These are phyloP conservation scores for Anisodus acutangulus DNA, from an alignment of 257 asterid genomes.

Conservation along the genomic window DNA sequence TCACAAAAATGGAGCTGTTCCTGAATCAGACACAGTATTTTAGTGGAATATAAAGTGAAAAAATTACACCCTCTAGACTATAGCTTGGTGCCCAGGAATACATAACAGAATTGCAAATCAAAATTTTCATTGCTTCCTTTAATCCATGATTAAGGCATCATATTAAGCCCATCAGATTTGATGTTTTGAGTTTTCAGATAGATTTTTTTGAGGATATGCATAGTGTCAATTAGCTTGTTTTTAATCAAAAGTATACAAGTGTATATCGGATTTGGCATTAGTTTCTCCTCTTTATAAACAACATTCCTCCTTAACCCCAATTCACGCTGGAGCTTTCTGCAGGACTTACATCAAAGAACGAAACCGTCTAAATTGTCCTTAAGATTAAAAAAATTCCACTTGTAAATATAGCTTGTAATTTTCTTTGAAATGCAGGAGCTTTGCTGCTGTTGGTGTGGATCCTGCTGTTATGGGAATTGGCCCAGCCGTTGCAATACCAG, in stretches of 20 bases:
- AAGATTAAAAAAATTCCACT: not conserved
- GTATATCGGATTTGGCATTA: not conserved
- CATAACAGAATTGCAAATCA: not conserved
- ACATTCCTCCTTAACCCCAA: not conserved
- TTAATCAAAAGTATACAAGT: not conserved
- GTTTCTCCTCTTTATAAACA: not conserved
- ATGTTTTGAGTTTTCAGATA: not conserved
- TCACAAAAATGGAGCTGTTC: not conserved
- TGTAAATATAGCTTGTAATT: not conserved
- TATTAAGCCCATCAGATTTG: not conserved
- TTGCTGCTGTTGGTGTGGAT: conserved; percentile 91
- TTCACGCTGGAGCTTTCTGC: not conserved
- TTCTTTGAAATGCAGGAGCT: conserved; percentile 60
- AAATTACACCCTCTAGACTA: not conserved
- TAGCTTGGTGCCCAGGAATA: not conserved
- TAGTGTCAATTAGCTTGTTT: not conserved
- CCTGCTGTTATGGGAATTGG: conserved; percentile 98
- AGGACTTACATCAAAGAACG: not conserved
- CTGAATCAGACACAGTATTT: not conserved
- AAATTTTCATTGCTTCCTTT: not conserved
- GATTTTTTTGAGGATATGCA: not conserved
- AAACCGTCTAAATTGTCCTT: not conserved
- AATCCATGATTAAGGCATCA: not conserved
- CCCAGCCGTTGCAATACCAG: conserved; percentile 94
- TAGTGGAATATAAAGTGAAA: not conserved